A percentile compares a stretch with the other conserved stretches of the same genome.
Conservation (phyloP, 306 rosid genomes). For the Trifolium repens region DNA sequence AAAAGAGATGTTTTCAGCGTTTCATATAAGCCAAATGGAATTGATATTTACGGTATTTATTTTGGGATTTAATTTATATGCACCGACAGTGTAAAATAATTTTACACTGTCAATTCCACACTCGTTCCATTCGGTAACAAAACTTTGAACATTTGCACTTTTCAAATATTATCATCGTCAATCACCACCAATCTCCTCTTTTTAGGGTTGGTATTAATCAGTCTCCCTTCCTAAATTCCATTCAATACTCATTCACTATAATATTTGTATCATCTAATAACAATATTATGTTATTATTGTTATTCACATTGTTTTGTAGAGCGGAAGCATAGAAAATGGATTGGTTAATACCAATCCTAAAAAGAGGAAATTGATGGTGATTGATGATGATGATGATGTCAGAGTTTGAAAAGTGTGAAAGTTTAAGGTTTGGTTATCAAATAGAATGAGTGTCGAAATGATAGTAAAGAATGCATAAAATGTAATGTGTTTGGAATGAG, state of each 20-base stretch:
- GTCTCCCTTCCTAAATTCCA: too few relatives aligned
- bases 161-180: neutral
- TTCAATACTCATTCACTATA: too few relatives aligned
- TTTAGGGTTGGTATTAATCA: neutral
- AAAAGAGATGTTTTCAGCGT: too few relatives aligned
- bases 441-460: slow-evolving; percentile 45
- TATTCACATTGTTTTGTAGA: neutral
- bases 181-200: slow-evolving; percentile 35
- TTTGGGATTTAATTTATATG: too few relatives aligned
- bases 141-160: too few relatives aligned
- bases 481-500: slow-evolving; percentile 34
- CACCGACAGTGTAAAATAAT: too few relatives aligned
- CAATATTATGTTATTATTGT: neutral
- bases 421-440: slow-evolving; percentile 56
- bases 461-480: slow-evolving; percentile 20
- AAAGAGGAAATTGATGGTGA: slow-evolving; percentile 37
- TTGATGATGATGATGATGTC: neutral
- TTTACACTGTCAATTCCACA: too few relatives aligned
- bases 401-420: slow-evolving; percentile 2
- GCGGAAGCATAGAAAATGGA: slow-evolving; percentile 24
- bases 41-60: too few relatives aligned
- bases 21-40: too few relatives aligned
- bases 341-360: neutral
- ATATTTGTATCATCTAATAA: too few relatives aligned
- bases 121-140: too few relatives aligned